Conservation (phyloP, 2,329 filamentous ascomycete species). For the Sclerotinia trifoliorum region DNA sequence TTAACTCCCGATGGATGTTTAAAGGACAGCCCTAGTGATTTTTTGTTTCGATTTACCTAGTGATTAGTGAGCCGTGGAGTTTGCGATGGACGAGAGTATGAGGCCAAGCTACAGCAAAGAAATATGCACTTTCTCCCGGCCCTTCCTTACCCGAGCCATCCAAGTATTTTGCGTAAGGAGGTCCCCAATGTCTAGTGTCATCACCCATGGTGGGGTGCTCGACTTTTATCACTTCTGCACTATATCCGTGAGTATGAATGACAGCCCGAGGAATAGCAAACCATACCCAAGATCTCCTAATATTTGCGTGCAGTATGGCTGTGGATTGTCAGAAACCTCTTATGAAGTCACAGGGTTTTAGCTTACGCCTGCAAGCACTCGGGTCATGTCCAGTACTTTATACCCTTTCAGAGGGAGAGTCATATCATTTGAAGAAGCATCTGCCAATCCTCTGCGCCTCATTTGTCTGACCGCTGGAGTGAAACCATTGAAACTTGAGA, state of each 20-base stretch:
- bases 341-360: not conserved
- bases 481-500: conserved; percentile 28
- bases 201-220: conserved; percentile 91
- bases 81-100: not conserved
- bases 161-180: conserved; percentile 82
- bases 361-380: conserved; percentile 88
- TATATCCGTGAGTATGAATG: conserved; percentile 42
- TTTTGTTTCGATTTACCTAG: conserved; percentile 95
- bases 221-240: conserved; percentile 95
- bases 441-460: conserved; percentile 31
- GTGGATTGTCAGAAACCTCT: conserved; percentile 21
- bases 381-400: conserved; percentile 91
- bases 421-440: conserved; percentile 38
- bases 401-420: conserved; percentile 77
- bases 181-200: conserved; percentile 94
- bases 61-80: conserved; percentile 18
- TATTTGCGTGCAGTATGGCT: conserved; percentile 98
- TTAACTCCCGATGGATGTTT: conserved; percentile 79
- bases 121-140: conserved; percentile 92
- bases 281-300: conserved; percentile 87
- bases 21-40: conserved; percentile 88
- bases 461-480: conserved; percentile 18
- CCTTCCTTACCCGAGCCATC: conserved; percentile 58
- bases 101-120: conserved; percentile 64
- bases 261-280: conserved; percentile 25